phyloP scores from a whole-genome alignment of 345 rosid genomes.

The Moricandia arvensis region DNA sequence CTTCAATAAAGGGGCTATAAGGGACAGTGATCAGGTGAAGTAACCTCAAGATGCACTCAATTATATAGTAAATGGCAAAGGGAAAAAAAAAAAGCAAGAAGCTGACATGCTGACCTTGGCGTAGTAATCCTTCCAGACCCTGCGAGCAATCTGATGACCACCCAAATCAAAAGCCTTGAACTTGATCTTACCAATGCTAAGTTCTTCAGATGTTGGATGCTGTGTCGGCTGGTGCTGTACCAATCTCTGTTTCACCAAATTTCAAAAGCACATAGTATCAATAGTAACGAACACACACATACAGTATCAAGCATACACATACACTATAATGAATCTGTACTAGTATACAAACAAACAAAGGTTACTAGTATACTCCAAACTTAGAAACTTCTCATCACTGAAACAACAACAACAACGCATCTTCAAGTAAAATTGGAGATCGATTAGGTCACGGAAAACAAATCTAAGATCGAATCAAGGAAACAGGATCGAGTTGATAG shows the following conservation, averaged over 20 bases:
- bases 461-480: neutral
- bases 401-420: neutral
- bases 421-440: neutral
- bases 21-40: neutral
- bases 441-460: neutral
- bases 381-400: neutral
- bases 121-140: constrained; percentile 95
- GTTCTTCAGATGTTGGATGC: constrained; percentile 91
- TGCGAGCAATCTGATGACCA: constrained; percentile 92
- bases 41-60: neutral
- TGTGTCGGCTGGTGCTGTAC: constrained; percentile 95
- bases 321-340: neutral
- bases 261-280: neutral
- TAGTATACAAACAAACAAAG: neutral
- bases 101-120: constrained; percentile 49
- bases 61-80: no score
- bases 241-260: constrained; percentile 64
- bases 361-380: constrained; percentile 8
- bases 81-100: no score
- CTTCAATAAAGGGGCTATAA: neutral
- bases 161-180: constrained; percentile 95
- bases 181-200: constrained; percentile 89
- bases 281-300: neutral
- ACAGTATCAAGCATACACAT: neutral
- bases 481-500: neutral